These are phyloP conservation scores for Colletotrichum musae DNA, from an alignment of 2,329 filamentous ascomycete species.

Conservation along the genomic window DNA sequence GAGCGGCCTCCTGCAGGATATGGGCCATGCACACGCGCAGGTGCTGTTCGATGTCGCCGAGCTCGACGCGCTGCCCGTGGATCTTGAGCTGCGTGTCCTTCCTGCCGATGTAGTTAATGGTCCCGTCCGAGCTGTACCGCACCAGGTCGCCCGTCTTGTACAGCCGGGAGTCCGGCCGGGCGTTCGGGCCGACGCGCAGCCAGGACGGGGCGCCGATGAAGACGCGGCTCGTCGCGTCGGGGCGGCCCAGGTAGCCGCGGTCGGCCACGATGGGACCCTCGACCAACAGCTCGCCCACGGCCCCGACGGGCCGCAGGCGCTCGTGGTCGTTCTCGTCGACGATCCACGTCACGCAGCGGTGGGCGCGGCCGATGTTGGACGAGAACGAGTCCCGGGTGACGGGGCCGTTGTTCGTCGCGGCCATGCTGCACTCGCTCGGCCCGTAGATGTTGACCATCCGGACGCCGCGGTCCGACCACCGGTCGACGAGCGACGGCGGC, in stretches of 20 bases:
- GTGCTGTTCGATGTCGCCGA: conserved; percentile 52
- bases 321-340: conserved; percentile 41
- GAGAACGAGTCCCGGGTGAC: conserved; percentile 4
- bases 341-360: conserved; percentile 42
- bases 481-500: conserved; percentile 38
- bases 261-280: conserved; percentile 33
- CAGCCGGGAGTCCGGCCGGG: conserved; percentile 21
- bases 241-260: conserved; percentile 6
- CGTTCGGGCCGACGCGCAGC: conserved; percentile 42
- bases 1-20: neutral
- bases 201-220: conserved; percentile 43
- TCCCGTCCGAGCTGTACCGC: conserved; percentile 44
- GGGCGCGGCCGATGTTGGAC: conserved; percentile 43
- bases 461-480: conserved; percentile 18
- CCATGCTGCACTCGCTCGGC: conserved; percentile 18
- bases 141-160: conserved; percentile 47
- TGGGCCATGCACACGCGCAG: conserved; percentile 44
- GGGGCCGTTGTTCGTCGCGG: conserved; percentile 19
- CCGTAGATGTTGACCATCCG: conserved; percentile 21
- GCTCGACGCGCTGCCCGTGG: conserved; percentile 50
- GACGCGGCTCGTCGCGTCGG: neutral
- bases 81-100: conserved; percentile 52
- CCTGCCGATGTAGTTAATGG: conserved; percentile 45
- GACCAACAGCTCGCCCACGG: conserved; percentile 44
- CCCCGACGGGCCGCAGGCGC: conserved; percentile 42